Conservation (phyloP, 257 asterid genomes). For the Anisodus acutangulus region DNA sequence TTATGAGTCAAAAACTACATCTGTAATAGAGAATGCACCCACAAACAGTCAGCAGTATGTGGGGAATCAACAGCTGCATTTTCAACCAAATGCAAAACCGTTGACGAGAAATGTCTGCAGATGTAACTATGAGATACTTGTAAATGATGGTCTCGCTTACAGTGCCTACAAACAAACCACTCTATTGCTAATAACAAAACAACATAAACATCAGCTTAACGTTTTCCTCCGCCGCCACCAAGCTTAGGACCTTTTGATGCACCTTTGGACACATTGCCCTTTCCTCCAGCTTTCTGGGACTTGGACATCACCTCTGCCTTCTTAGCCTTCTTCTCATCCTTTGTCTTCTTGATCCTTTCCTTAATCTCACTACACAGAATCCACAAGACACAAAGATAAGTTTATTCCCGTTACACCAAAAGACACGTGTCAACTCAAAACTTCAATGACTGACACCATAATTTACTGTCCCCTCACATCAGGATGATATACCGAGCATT, state of each 20-base stretch:
- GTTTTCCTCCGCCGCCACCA: conserved; percentile 94
- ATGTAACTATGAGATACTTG: conserved; percentile 22
- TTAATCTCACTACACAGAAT: conserved; percentile 65
- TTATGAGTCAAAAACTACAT: not conserved
- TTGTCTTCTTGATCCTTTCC: conserved; percentile 86
- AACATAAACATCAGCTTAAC: conserved; percentile 37
- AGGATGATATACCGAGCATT: not conserved
- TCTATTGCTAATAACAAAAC: not conserved
- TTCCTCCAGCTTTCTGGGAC: conserved; percentile 58
- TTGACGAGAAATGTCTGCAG: conserved; percentile 1
- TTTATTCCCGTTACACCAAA: not conserved
- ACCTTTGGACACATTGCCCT: conserved; percentile 58
- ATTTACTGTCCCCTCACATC: not conserved
- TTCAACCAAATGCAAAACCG: not conserved
- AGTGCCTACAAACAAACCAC: conserved; percentile 4
- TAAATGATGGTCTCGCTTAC: conserved; percentile 15
- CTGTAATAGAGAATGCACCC: not conserved
- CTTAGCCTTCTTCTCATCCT: conserved; percentile 91
- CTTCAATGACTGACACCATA: not conserved
- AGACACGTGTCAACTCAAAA: not conserved
- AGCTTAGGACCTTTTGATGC: conserved; percentile 71
- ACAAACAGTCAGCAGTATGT: not conserved
- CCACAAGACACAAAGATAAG: not conserved
- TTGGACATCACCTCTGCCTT: conserved; percentile 71
- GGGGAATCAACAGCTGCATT: conserved; percentile 3